A percentile compares a stretch with the other conserved stretches of the same genome.
Conservation (phyloP, 768 basidiomycete species). For the Leccinum ochraceum region DNA sequence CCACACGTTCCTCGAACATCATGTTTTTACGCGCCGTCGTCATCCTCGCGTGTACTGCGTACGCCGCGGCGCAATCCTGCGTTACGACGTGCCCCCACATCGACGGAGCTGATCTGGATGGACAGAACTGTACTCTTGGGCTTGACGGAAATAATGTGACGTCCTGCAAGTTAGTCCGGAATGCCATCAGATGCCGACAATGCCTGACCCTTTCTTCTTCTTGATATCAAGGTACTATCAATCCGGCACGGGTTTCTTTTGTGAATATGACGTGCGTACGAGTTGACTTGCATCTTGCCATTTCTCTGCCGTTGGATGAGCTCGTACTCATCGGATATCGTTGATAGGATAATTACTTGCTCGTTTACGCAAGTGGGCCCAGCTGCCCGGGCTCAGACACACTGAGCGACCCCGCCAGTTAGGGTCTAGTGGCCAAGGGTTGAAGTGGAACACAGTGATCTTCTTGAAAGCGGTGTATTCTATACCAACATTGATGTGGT, state of each 20-base stretch:
- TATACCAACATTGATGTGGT: not conserved
- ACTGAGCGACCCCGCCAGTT: no score
- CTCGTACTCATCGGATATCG: not conserved
- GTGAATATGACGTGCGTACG: not conserved
- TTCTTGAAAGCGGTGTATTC: not conserved
- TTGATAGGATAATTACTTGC: not conserved
- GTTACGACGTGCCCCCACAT: no score
- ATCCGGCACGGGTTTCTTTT: not conserved
- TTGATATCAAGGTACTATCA: no score
- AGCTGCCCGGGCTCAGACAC: no score
- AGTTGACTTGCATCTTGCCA: not conserved
- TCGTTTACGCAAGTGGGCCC: no score
- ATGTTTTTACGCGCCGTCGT: slow-evolving; percentile 1
- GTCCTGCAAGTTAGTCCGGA: no score
- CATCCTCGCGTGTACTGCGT: slow-evolving; percentile 2
- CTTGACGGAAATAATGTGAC: no score
- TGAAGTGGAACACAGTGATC: not conserved
- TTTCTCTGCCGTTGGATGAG: not conserved
- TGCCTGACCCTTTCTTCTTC: not conserved
- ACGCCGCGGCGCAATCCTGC: not conserved
- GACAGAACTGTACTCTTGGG: no score
- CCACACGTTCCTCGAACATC: no score
- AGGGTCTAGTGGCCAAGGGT: not conserved
- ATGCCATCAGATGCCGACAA: no score
- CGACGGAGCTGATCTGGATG: no score